Percentiles rank a stretch among this genome's conserved stretches.
These are phyloP conservation scores for Aphanocladium album DNA, from an alignment of 2,329 filamentous ascomycete genomes.

Conservation along the genomic window DNA sequence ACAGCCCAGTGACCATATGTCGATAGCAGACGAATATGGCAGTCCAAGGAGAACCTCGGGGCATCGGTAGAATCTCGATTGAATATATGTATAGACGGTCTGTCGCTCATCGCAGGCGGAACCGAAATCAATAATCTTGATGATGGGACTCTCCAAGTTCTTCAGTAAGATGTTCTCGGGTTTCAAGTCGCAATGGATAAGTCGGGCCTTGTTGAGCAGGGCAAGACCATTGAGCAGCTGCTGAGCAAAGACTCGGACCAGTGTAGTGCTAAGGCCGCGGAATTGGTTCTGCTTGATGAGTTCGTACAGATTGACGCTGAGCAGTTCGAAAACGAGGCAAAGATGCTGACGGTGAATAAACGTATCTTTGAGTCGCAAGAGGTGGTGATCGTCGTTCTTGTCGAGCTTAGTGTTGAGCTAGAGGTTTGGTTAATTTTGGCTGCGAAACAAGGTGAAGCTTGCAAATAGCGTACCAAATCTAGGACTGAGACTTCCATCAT, in stretches of 20 bases:
- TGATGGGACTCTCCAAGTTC: conserved; percentile 97
- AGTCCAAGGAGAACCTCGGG: conserved; percentile 93
- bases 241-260: conserved; percentile 95
- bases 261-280: conserved; percentile 89
- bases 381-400: conserved; percentile 97
- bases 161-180: conserved; percentile 97
- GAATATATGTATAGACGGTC: conserved; percentile 98
- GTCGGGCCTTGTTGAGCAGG: conserved; percentile 86
- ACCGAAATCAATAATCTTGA: conserved; percentile 99
- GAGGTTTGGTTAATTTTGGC: conserved; percentile 8
- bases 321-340: conserved; percentile 90
- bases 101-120: conserved; percentile 97
- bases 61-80: conserved; percentile 95
- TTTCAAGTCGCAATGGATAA: conserved; percentile 98
- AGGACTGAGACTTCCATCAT: conserved; percentile 99
- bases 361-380: conserved; percentile 90
- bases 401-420: conserved; percentile 97
- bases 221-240: conserved; percentile 90
- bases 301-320: conserved; percentile 97
- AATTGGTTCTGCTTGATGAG: conserved; percentile 99
- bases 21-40: conserved; percentile 96
- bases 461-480: conserved; percentile 63
- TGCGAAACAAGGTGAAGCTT: background rate
- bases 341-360: conserved; percentile 98
- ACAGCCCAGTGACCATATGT: conserved; percentile 99